Evolutionary conservation across 1,139 yeast genomes (phyloP).

Genomic region (Yamadazyma mexicana): DNA sequence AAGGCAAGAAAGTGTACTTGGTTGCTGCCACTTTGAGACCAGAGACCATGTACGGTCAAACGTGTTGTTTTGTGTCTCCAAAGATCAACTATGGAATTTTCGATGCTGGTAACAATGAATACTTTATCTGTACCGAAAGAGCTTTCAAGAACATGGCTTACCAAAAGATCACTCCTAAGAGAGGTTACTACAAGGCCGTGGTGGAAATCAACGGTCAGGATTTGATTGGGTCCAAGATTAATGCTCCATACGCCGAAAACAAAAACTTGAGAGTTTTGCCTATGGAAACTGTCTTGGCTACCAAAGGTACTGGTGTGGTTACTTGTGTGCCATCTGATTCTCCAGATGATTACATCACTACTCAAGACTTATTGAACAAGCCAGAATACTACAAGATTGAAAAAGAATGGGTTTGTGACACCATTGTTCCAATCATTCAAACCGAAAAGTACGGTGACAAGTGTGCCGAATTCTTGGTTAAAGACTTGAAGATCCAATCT

Average conservation of each 20-base stretch:
- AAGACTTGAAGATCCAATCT: slow-evolving; percentile 86
- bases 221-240: slow-evolving; percentile 82
- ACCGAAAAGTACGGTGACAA: slow-evolving; percentile 88
- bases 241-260: slow-evolving; percentile 78
- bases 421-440: slow-evolving; percentile 68
- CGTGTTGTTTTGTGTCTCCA: slow-evolving; percentile 97
- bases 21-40: slow-evolving; percentile 99
- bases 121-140: slow-evolving; percentile 87
- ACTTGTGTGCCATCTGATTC: slow-evolving; percentile 98
- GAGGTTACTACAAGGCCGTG: slow-evolving; percentile 73
- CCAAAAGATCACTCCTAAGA: slow-evolving; percentile 87
- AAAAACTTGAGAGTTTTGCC: slow-evolving; percentile 83
- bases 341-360: slow-evolving; percentile 93
- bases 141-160: slow-evolving; percentile 98
- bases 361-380: slow-evolving; percentile 80
- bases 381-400: slow-evolving; percentile 88
- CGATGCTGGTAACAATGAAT: slow-evolving; percentile 76
- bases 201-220: slow-evolving; percentile 65
- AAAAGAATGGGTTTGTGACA: slow-evolving; percentile 81
- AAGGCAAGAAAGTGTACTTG: slow-evolving; percentile 67
- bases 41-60: slow-evolving; percentile 98
- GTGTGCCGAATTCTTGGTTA: slow-evolving; percentile 83
- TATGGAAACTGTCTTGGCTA: slow-evolving; percentile 94
- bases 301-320: slow-evolving; percentile 98
- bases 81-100: slow-evolving; percentile 89